Conservation (phyloP, 2,329 filamentous ascomycete species). For the Neofusicoccum kwambonambiense region DNA sequence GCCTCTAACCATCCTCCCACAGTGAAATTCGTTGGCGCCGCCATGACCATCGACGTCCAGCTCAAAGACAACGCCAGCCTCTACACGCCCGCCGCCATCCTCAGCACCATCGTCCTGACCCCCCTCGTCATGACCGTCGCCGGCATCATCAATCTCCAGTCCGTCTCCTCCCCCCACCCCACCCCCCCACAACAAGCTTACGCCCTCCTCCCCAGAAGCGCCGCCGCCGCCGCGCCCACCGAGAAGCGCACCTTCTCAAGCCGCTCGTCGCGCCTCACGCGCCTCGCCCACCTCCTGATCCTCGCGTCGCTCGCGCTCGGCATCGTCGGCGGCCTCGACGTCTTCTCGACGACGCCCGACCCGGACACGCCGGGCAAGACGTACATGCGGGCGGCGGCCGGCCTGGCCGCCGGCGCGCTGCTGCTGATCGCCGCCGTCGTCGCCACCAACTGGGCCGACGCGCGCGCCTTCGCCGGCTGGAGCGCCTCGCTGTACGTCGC, state of each 20-base stretch:
- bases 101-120: slow-evolving; percentile 6
- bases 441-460: background rate
- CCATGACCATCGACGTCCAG: slow-evolving; percentile 3
- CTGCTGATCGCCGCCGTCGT: background rate
- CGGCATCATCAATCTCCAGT: background rate
- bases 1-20: background rate
- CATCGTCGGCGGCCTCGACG: background rate
- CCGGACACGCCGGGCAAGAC: background rate
- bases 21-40: background rate
- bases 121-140: background rate
- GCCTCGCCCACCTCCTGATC: background rate
- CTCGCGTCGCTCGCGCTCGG: background rate
- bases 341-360: background rate
- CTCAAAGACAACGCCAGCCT: background rate
- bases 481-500: background rate
- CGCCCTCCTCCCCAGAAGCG: background rate
- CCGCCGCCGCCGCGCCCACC: background rate
- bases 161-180: background rate
- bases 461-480: background rate
- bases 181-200: background rate
- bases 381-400: background rate
- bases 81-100: slow-evolving; percentile 3
- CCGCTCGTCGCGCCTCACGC: background rate
- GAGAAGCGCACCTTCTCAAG: background rate
- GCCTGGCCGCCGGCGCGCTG: background rate